Evolutionary conservation across 1,139 yeast genomes (phyloP).

Genomic region (Dujonia santamariae): DNA sequence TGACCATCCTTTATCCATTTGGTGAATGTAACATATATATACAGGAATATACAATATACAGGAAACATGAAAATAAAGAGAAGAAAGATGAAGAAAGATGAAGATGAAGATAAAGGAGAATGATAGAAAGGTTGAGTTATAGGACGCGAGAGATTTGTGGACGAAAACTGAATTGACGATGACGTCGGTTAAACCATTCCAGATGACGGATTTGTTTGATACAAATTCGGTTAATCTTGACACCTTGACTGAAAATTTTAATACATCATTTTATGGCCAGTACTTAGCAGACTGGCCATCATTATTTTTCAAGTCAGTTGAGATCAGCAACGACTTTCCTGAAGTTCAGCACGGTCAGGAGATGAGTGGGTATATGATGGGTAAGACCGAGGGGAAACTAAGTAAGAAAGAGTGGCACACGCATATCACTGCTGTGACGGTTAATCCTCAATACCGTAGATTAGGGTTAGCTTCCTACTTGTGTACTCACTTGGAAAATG

Average conservation of each 20-base stretch:
- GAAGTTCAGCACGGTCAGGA: conserved; percentile 15
- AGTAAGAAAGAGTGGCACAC: conserved; percentile 85
- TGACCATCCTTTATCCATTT: too few species aligned
- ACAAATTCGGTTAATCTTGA: conserved; percentile 79
- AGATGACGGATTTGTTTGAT: conserved; percentile 75
- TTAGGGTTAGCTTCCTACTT: conserved; percentile 79
- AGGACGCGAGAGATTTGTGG: background rate
- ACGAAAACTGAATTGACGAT: too few species aligned
- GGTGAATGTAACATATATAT: too few species aligned
- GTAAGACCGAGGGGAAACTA: conserved; percentile 83
- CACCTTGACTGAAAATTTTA: conserved; percentile 87
- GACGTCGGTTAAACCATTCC: conserved; percentile 84
- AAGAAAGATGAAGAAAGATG: background rate
- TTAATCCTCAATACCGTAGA: conserved; percentile 77
- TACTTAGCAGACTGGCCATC: conserved; percentile 88
- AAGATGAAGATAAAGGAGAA: background rate
- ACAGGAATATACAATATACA: too few species aligned
- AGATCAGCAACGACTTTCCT: conserved; percentile 22
- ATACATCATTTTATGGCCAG: conserved; percentile 76
- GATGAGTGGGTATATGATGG: conserved; percentile 83
- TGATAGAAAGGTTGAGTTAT: background rate
- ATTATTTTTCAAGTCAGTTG: conserved; percentile 72
- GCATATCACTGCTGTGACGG: conserved; percentile 95
- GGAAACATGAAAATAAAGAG: conserved; percentile 1
- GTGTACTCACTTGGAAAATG: conserved; percentile 68